A percentile compares a stretch with the other conserved stretches of the same genome.
phyloP scores from a whole-genome alignment of 176 grass and related monocot species.

The Otatea glauca region DNA sequence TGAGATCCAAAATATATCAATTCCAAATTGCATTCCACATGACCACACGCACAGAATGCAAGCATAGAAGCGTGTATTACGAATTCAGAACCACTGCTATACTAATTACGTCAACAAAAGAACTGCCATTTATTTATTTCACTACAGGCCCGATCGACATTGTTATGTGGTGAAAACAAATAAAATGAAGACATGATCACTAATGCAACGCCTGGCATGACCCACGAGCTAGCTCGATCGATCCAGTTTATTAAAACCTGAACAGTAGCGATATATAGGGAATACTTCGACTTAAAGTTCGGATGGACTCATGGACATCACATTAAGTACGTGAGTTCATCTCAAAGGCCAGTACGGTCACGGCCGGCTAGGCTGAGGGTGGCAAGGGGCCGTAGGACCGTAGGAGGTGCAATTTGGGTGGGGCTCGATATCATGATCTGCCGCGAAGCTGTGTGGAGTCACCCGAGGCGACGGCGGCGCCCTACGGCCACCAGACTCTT shows the following conservation, averaged over 20 bases:
- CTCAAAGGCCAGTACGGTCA: background rate
- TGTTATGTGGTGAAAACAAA: background rate
- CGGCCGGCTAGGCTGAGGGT: background rate
- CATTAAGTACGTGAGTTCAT: background rate
- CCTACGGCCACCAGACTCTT: background rate
- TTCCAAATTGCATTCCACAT: no score
- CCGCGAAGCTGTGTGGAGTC: background rate
- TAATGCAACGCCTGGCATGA: background rate
- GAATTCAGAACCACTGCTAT: no score
- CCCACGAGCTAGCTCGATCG: background rate
- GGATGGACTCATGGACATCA: background rate
- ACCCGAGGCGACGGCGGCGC: background rate
- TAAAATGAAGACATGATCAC: background rate
- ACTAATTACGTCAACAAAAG: no score
- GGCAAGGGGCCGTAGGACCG: background rate
- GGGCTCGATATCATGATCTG: background rate
- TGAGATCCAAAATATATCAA: no score
- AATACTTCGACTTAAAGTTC: background rate
- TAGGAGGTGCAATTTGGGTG: accelerated
- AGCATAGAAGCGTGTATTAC: no score
- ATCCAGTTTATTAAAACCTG: background rate
- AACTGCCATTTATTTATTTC: no score
- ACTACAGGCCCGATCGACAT: background rate
- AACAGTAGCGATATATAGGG: background rate
- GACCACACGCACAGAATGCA: no score